Base-by-base conservation (phyloP, 345 rosid genomes). In the Corchorus olitorius region DNA sequence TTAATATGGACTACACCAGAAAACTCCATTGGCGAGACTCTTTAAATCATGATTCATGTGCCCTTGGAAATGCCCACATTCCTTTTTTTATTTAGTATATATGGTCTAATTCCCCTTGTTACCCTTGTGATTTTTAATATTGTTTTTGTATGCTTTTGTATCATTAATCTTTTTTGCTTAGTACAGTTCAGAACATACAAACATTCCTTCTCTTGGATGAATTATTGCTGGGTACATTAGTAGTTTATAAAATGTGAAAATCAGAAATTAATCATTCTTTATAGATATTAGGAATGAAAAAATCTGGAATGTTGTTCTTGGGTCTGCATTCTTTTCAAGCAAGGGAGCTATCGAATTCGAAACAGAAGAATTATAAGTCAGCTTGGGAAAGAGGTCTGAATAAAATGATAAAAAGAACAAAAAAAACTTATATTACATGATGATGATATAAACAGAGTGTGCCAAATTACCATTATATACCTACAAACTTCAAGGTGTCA, bases 11-110 rank as follows among this genome's bases (percentile, higher is more conserved):
- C 65, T 35, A 34, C 20, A 45, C 6, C 15, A 43, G 74, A 73
- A 35, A 74, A 37, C 55, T 65, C 12, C 52, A 75, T 27, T 8
- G 17, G 37, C 11, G 37, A 20, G 54, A 20, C 59, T 37, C 33
- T 54, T 67, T 35, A 63, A 37, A 74, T 76, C 67, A 59, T 12
- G 22, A 59, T 59, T n/a, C 63, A 77, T 75, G 65, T 76, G 79
- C 59, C 77, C 71, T 77, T 33, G 77, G 59, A 65, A 80, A 58
- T 43, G 54, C 37, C 37, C 79, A 41, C 62, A 45, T 60, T 60
- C 72, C 68, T 19, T 52, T 45, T 20, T 15, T 22, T 54, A 34
- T 75, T 73, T 33, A 63, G 45, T 17, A 16, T 56, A 17, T 2
- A 7, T 45, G 8, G 10, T 45, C 8, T 56, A 16, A 4, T 56